A percentile compares a stretch with the other conserved stretches of the same genome.
Evolutionary conservation across 1,284 basidiomycete genomes (phyloP).

Genomic region (Marasmius oreades): DNA sequence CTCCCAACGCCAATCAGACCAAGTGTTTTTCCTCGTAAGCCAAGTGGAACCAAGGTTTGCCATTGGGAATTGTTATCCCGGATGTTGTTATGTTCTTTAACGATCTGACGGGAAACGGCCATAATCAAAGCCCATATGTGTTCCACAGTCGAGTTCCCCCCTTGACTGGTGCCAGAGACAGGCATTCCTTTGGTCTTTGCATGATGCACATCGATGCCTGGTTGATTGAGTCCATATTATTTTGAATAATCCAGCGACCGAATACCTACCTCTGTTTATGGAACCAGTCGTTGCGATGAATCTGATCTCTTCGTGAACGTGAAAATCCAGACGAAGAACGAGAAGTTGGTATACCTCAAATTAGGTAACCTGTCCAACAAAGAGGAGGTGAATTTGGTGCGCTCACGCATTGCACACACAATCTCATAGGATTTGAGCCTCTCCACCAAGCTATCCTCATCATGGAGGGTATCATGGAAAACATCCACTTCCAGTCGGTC

Average conservation of each 20-base stretch:
- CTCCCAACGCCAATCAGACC: slow-evolving; percentile 58
- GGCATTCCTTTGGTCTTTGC: slow-evolving; percentile 49
- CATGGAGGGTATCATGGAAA: slow-evolving; percentile 47
- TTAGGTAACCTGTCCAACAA: slow-evolving; percentile 55
- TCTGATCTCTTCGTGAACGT: slow-evolving; percentile 17
- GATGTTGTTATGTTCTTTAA: slow-evolving; percentile 47
- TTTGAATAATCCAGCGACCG: neutral
- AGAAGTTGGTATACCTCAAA: slow-evolving; percentile 25
- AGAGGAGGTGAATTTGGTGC: slow-evolving; percentile 51
- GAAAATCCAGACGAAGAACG: neutral
- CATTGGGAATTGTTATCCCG: slow-evolving; percentile 47
- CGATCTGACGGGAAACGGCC: slow-evolving; percentile 49
- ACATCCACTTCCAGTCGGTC: slow-evolving; percentile 40
- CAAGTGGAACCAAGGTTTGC: slow-evolving; percentile 53
- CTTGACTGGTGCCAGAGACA: slow-evolving; percentile 51
- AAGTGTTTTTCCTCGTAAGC: slow-evolving; percentile 50
- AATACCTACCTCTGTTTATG: slow-evolving; percentile 33
- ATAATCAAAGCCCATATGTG: slow-evolving; percentile 69
- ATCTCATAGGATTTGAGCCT: slow-evolving; percentile 52
- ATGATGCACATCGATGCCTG: slow-evolving; percentile 41
- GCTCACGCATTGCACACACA: slow-evolving; percentile 66
- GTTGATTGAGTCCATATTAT: neutral
- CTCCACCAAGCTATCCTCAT: slow-evolving; percentile 46
- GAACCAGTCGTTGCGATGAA: slow-evolving; percentile 58
- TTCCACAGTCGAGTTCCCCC: slow-evolving; percentile 48